Evolutionary conservation across 2,329 filamentous ascomycete genomes (phyloP), one percentile per base, ranked within the genome.

Genomic region (Alternaria brassicae): DNA sequence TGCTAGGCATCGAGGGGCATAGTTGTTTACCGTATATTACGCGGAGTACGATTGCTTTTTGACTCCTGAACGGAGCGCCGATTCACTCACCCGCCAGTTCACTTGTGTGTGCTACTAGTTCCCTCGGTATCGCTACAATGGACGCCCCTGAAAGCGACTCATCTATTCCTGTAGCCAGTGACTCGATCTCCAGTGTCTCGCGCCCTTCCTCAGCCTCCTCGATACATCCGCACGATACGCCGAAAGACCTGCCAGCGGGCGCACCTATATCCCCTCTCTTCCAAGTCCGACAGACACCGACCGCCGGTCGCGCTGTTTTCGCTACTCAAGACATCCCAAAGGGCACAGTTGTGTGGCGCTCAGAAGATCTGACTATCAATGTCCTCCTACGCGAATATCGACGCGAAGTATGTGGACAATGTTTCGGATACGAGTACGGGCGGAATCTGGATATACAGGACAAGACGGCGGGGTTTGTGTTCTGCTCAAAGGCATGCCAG

Each of bases 371-470:
- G 1, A 72, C 76, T 3, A 70, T 79, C 1, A 75, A 74, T 28
- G 78, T 83, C 8, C 60, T 83, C 4, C 75, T 81, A 39, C 77
- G 80, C 45, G 75, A 81, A 48, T 83, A 83, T 66, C 74, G 79
- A 8, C 80, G 80, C 39, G 81, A 83, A 71, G 81, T 83, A 10
- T 83, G 81, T 69, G 81, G 77, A 0, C 72, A 78, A 25, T 83
- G 81, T 66, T 83, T 83, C 55, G 54, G 58, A 19, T 83, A 83
- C 66, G 77, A 82, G 28, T 71, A 77, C 21, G 81, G 81, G 1
- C 73, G 79, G 3, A 78, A 77, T 41, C 67, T 81, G 57, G 67
- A 68, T 6, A 68, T 81, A 5, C 75, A 78, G 15, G 77, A 81
- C 36, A 61, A 67, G 42, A 65, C 58, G 2, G 69, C 77, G 21